phyloP scores from a whole-genome alignment of 805 yeast genomes.

The Ogataea philodendri region DNA sequence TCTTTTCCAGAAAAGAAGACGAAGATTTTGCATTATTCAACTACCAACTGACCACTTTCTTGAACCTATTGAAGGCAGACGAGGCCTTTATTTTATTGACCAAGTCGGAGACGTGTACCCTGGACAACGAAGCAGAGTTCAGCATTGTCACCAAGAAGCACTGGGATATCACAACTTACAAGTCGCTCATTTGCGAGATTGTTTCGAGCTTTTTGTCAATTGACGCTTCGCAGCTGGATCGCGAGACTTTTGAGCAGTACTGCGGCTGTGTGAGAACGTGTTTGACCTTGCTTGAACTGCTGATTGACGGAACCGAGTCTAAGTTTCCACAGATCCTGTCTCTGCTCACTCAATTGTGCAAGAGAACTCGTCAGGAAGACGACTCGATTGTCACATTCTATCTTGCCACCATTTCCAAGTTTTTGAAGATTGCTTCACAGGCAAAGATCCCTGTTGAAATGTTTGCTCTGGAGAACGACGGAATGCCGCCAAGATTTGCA shows the following conservation, averaged over 20 bases:
- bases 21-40: slow-evolving; percentile 65
- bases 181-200: slow-evolving; percentile 48
- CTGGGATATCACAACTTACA: slow-evolving; percentile 61
- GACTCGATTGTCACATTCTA: slow-evolving; percentile 23
- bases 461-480: slow-evolving; percentile 18
- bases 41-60: slow-evolving; percentile 56
- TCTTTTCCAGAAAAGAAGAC: slow-evolving; percentile 32
- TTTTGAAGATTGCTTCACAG: slow-evolving; percentile 28
- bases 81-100: slow-evolving; percentile 45
- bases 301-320: slow-evolving; percentile 58
- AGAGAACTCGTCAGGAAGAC: slow-evolving; percentile 9
- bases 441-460: slow-evolving; percentile 15
- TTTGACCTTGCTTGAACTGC: slow-evolving; percentile 42
- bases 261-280: slow-evolving; percentile 40
- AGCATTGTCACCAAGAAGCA: slow-evolving; percentile 40
- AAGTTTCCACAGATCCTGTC: slow-evolving; percentile 40
- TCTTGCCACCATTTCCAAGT: slow-evolving; percentile 22
- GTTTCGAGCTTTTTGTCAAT: slow-evolving; percentile 45
- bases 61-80: slow-evolving; percentile 50
- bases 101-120: slow-evolving; percentile 56
- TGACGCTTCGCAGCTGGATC: slow-evolving; percentile 21
- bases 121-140: slow-evolving; percentile 45
- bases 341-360: slow-evolving; percentile 19
- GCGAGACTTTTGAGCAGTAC: slow-evolving; percentile 29
- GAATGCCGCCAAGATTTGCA: slow-evolving; percentile 20